Conservation (phyloP, 106 monocot genomes). For the Ottelia alismoides region DNA sequence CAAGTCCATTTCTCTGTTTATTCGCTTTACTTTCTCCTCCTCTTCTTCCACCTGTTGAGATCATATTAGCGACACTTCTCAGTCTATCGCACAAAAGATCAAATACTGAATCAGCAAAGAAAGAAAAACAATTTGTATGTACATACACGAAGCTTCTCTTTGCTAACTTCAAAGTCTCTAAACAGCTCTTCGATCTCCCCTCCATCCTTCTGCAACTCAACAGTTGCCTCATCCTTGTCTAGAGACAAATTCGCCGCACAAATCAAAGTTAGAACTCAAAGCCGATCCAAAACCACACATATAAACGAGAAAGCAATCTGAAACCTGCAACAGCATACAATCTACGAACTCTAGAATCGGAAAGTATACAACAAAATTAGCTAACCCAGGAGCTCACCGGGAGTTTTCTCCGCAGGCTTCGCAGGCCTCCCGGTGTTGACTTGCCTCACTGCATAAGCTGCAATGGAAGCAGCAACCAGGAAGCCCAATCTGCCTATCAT, state of each 20-base stretch:
- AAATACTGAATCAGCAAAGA: too few relatives aligned
- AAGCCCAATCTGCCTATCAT: conserved; percentile 73
- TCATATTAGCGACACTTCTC: neutral
- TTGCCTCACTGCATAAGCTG: conserved; percentile 56
- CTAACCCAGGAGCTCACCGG: conserved; percentile 48
- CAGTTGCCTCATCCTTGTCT: conserved; percentile 34
- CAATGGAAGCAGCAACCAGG: conserved; percentile 68
- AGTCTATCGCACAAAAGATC: too few relatives aligned
- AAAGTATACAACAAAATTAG: too few relatives aligned
- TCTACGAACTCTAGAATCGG: too few relatives aligned
- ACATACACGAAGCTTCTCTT: conserved; percentile 17
- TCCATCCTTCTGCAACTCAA: conserved; percentile 5
- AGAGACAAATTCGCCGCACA: conserved; percentile 1
- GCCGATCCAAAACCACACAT: too few relatives aligned
- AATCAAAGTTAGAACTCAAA: too few relatives aligned
- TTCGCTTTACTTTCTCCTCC: conserved; percentile 66
- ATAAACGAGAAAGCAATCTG: too few relatives aligned
- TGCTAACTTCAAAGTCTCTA: conserved; percentile 14
- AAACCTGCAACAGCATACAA: too few relatives aligned
- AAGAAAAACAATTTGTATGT: too few relatives aligned
- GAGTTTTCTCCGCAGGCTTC: conserved; percentile 16
- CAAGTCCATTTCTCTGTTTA: conserved; percentile 26
- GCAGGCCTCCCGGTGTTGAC: conserved; percentile 28
- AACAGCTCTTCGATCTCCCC: conserved; percentile 20
- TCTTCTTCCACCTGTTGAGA: conserved; percentile 40